Base-by-base conservation (phyloP, 108 stramenopile species). In the Cyclotella choctawhatcheeana region DNA sequence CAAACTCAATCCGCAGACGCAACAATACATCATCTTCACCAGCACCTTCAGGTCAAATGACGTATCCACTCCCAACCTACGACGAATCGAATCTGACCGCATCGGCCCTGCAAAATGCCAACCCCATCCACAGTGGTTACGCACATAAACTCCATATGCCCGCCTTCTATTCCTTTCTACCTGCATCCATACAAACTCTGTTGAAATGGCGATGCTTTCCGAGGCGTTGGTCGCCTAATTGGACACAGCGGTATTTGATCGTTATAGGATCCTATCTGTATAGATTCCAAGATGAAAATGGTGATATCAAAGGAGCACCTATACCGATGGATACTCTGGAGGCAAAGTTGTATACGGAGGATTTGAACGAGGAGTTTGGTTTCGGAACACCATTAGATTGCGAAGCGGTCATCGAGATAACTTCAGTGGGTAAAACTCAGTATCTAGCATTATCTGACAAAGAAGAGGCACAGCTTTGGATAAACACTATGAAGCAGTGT, bases 231-330 rank as follows among this genome's bases (percentile, higher is more conserved):
- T 56, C 48, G 13, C 93, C 93, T 5, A 56, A 67, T 7, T 94
- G 93, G 93, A 84, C 85, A 45, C 71, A 67, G 62, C 86, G 93
- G 26, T 81, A 87, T 63, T 47, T 94, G 2, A 84, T 94, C 64
- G 78, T 84, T 7, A 61, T 90, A 47, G 93, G 93, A 35, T 80
- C 73, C n/a, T 92, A 86, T 67, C 71, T 94, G 25, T 94, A 94
- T 69, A 85, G 88, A 73, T 93, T 89, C 60, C 69, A 77, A 53
- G 83, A 87, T 55, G 65, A 76, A 32, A 44, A 72, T 40, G 76
- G 82, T 8, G 34, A 58, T 26, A 87, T 89, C 4, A 93, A 93
- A 68, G 92, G 92, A 45, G 70, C 79, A 8, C 89, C 93, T 2
- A 77, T 91, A 59, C 74, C 84, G 34, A 22, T 89, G 34, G 80